Evolutionary conservation across 305 asterid species (phyloP).

Genomic region (Fraxinus floribunda): DNA sequence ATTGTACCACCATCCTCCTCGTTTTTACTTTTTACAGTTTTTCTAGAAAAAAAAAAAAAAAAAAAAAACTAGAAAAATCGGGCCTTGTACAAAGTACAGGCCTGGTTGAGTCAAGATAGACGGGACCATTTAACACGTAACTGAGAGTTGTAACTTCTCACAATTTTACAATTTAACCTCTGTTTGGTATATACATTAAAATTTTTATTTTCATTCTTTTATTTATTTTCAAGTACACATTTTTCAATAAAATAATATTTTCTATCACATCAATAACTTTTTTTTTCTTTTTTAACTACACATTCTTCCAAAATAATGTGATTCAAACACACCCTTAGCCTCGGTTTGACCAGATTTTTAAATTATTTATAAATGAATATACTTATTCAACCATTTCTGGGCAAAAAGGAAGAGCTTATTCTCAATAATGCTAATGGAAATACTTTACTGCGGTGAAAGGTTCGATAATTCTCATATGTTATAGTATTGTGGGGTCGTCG

Average conservation of each 20-base stretch:
- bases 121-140: neutral
- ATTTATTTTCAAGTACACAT: too few species aligned
- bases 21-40: neutral
- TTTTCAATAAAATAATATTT: too few species aligned
- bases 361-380: too few species aligned
- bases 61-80: too few species aligned
- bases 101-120: neutral
- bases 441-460: constrained; percentile 64
- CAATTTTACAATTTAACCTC: neutral
- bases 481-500: neutral
- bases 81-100: neutral
- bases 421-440: constrained; percentile 54
- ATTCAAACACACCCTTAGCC: too few species aligned
- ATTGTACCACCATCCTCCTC: neutral
- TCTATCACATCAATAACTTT: too few species aligned
- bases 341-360: too few species aligned
- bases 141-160: neutral
- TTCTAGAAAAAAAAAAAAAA: too few species aligned
- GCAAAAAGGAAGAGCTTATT: constrained; percentile 58
- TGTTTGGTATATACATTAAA: too few species aligned
- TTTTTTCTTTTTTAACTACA: too few species aligned
- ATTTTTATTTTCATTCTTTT: too few species aligned
- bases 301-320: too few species aligned
- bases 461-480: neutral
- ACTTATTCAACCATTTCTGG: constrained; percentile 13